Evolutionary conservation across 495 filamentous ascomycete species (phyloP), one percentile per base, ranked within the genome.

Genomic region (Hypoxylon rickii): DNA sequence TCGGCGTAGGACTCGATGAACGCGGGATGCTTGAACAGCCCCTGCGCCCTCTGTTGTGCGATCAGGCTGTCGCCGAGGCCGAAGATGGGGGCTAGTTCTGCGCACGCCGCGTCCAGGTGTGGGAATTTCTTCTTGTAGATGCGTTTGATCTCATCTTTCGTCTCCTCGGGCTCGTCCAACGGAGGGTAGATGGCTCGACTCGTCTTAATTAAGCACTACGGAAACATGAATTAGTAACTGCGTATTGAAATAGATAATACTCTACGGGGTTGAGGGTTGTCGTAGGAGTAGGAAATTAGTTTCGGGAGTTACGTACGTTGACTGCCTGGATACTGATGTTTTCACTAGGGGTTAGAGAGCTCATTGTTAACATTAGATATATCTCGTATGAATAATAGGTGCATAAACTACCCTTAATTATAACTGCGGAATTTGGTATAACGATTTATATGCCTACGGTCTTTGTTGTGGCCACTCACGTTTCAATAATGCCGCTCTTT

Each of bases 71-170:
- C 17, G 2, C 66, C 59, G 33, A 67, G 47, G 10, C 67, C 72
- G 22, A 72, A 71, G 36, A 73, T 68, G 40, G 75, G 66, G 5
- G 63, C 56, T 6, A 68, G 32, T 13, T 58, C 49, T 1, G 41
- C 42, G 0, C 51, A 42, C 1, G 54, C 55, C 2, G 39, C 18
- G 2, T 61, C 50, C 3, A 40, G 8, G 3, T 61, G 29, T 4
- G 58, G 46, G 4, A 34, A 31, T 13, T 48, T 56, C 52, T 40
- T 40, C 21, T 49, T 56, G 32, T 52, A 57, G 42, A 62, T 44
- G 3, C 19, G 20, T 19, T 13, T 22, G 8, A 62, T 32, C 17
- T 57, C 17, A 7, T 53, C 26, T 20, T 34, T 56, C 11, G 53
- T 37, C 37, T 44, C 31, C 17, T 56, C 58, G 3, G 58, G 47